These are phyloP conservation scores for Wickerhamiella hasegawae DNA, from an alignment of 805 yeast species.

Conservation along the genomic window DNA sequence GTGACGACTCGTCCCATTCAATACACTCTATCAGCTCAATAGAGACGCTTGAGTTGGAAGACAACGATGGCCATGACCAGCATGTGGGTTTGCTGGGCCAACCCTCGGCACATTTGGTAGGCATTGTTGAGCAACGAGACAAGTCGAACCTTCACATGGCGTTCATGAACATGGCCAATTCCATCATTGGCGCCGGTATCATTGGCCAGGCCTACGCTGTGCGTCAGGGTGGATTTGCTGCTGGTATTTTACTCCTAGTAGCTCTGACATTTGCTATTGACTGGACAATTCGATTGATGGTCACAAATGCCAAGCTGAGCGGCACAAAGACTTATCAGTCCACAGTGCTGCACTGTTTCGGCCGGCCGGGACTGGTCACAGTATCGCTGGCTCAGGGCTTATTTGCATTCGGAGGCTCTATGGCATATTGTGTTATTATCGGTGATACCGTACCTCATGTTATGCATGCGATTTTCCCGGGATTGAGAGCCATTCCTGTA, in stretches of 20 bases:
- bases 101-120: constrained; percentile 11
- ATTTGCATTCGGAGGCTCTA: constrained; percentile 87
- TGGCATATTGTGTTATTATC: constrained; percentile 86
- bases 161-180: constrained; percentile 93
- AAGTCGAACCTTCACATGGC: constrained; percentile 66
- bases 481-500: constrained; percentile 20
- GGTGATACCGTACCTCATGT: constrained; percentile 95
- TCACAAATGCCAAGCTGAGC: constrained; percentile 63
- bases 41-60: constrained; percentile 5
- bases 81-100: constrained; percentile 14
- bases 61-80: background rate
- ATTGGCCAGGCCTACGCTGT: constrained; percentile 89
- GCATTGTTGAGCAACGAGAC: constrained; percentile 11
- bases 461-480: constrained; percentile 45
- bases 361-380: constrained; percentile 47
- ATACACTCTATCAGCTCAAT: constrained; percentile 1
- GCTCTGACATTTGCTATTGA: constrained; percentile 58
- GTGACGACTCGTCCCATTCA: background rate
- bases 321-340: constrained; percentile 72
- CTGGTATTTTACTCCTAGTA: constrained; percentile 49
- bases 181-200: constrained; percentile 89
- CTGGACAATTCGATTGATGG: constrained; percentile 69
- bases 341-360: constrained; percentile 67
- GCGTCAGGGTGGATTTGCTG: constrained; percentile 59
- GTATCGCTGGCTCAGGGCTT: constrained; percentile 66